Evolutionary conservation across 129 eudicot species (phyloP), one percentile per base, ranked within the genome.

Genomic region (Centaurea solstitialis): DNA sequence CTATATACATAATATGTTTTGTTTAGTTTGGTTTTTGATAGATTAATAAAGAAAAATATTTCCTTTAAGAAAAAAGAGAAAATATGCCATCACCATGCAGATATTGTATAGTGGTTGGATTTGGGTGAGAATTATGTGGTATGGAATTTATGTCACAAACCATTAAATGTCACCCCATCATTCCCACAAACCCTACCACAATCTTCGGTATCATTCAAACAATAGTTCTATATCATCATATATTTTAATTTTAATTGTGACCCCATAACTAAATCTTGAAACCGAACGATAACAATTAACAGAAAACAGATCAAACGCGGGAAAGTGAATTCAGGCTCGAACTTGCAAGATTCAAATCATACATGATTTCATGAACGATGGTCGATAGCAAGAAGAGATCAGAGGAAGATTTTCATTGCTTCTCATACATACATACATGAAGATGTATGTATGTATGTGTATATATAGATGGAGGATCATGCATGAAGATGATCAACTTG

Each of bases 131-230:
- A 17, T 28, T 75, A 33, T 57, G 66, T 76, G 61, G 18, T 76
- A n/a, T 9, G 11, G 53, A 57, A 57, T 61, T 72, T 13, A 24
- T 74, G 40, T 76, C 73, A 65, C 26, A 40, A 66, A 39, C 74
- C 74, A 77, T 68, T 66, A 65, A 65, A 40, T n/a, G 37, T 9
- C 74, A 41, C 40, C 33, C 41, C 28, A 24, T 77, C 38, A 22
- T 13, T 40, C 40, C 33, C 23, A 30, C 73, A 69, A 69, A 74
- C 78, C 78, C 43, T 47, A 74, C 68, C 78, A 74, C 59, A 47
- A 13, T 47, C 78, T 50, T 74, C 41, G 17, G 13, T 26, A 6
- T 23, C 43, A 12, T 17, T 15, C 6, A 74, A 57, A 57, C 65
- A 17, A 57, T 57, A 57, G 17, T 57, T 57, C 65, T 57, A 8